Evolutionary conservation across 176 grass and related monocot genomes (phyloP), one percentile per base, ranked within the genome.

Genomic region (Oryza nivara): DNA sequence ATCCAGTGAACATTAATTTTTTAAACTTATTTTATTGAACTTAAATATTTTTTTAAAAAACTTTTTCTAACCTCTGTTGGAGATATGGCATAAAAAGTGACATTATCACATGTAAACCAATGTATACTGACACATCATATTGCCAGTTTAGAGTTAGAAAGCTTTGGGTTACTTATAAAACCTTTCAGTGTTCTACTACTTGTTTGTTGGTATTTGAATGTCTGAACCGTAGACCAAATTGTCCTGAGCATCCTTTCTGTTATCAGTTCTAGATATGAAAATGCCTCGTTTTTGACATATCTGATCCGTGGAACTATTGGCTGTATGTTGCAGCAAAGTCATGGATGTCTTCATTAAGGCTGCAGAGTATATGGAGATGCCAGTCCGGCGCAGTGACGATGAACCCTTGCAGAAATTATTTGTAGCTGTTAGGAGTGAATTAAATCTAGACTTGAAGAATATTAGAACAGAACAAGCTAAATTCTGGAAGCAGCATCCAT

Each of bases 301-400:
- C 77, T 92, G 80, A 92, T n/a, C 14, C 44, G 51, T 77, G 61
- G 38, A 68, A 60, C 23, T 86, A 23, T 45, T 81, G 17, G 52
- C 38, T 52, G 36, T 43, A 74, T 90, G 36, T 77, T 77, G 75
- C 92, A 99, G 97, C 90, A 99, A 99, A 89, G 93, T 99, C 80
- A 91, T 96, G 91, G 97, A 99, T 89, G 93, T 99, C 64, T 99
- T 99, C 89, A 99, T 99, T 73, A 99, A 99, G 79, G 97, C 97
- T 68, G 93, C 93, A 74, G 97, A 99, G 51, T 99, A 96, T 75
- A 89, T 99, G 90, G 97, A 99, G 88, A 96, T 99, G 91, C 97
- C 97, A 28, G 93, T 99, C 63, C 89, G 91, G 67, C 88, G 97
- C 77, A 99, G 89, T 79, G 97, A 99, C 68, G 93, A 96, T 82